Evolutionary conservation across 2,329 filamentous ascomycete species (phyloP).

Genomic region (Pestalotiopsis sp.): DNA sequence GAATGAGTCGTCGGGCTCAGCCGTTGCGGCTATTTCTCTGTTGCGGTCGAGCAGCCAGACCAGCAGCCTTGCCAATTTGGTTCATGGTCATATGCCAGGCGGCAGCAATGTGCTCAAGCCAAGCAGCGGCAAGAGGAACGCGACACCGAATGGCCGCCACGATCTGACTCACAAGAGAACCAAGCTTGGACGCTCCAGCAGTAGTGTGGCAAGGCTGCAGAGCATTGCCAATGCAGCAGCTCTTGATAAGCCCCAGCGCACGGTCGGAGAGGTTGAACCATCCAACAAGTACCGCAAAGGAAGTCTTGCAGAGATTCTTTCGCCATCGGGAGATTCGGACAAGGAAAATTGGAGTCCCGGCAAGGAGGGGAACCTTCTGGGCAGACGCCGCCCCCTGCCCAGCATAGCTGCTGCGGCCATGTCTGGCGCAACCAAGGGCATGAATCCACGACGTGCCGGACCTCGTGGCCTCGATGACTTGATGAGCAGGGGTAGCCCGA

Average conservation of each 20-base stretch:
- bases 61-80: conserved; percentile 36
- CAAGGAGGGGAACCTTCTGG: conserved; percentile 45
- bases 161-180: conserved; percentile 56
- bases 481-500: conserved; percentile 27
- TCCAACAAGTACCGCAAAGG: conserved; percentile 37
- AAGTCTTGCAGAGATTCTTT: conserved; percentile 42
- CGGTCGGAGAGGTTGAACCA: conserved; percentile 18
- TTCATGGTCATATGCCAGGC: conserved; percentile 34
- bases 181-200: conserved; percentile 62
- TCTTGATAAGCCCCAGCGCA: conserved; percentile 24
- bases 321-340: conserved; percentile 73
- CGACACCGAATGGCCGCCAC: conserved; percentile 33
- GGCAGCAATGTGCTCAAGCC: conserved; percentile 43
- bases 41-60: conserved; percentile 69
- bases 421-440: background rate
- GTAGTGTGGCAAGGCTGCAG: conserved; percentile 66
- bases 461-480: conserved; percentile 41
- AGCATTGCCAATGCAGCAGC: conserved; percentile 36
- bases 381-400: conserved; percentile 39
- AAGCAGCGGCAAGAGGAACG: conserved; percentile 70
- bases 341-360: conserved; percentile 87
- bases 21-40: conserved; percentile 79
- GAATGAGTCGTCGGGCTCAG: conserved; percentile 78
- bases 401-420: conserved; percentile 27
- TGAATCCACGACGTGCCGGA: conserved; percentile 43